Evolutionary conservation across 2,329 filamentous ascomycete genomes (phyloP), one percentile per base, ranked within the genome.

Genomic region (Davidsoniella australis): DNA sequence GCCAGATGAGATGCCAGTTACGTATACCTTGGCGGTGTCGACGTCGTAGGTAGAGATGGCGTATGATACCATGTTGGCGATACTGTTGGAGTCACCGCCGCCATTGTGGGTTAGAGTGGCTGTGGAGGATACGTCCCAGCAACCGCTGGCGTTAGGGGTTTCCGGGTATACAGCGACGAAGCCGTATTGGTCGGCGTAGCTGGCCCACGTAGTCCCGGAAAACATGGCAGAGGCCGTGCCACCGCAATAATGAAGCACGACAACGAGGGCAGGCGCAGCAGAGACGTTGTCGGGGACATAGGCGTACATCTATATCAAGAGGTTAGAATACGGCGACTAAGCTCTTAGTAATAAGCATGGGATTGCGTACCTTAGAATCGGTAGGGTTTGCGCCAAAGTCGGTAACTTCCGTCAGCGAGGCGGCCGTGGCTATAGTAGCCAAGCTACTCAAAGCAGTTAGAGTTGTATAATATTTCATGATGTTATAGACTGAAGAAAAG

Each of bases 1-100:
- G 1, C 69, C 69, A 0, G 67, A 70, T 3, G 62, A 66, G 0
- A 59, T 60, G 2, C 76, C 75, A 0, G 70, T 74, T 1, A 71
- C 71, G 53, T 70, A 78, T 2, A 78, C 71, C 65, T 66, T 53
- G 57, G 62, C 18, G 26, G 66, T 56, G 56, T 79, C 70, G 23
- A 65, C 73, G 2, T 63, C 62, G 60, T 78, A 76, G 57, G 66
- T 66, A 7, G 58, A 54, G n/a, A 78, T 59, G 3, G 71, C 65
- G 55, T 74, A 77, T 38, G 61, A 64, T 43, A 78, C 73, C 74
- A 79, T 78, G 57, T 72, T 75, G 20, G 69, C 71, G 50, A 80
- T 74, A 0, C 67, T 66, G 40, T 70, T 68, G 45, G 67, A 72
- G 58, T 79, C 71, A 2, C 72, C 72, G 18, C 75, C 74, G 6